Base-by-base conservation (phyloP, 139 green algal genomes). In the Closterium sp. region DNA sequence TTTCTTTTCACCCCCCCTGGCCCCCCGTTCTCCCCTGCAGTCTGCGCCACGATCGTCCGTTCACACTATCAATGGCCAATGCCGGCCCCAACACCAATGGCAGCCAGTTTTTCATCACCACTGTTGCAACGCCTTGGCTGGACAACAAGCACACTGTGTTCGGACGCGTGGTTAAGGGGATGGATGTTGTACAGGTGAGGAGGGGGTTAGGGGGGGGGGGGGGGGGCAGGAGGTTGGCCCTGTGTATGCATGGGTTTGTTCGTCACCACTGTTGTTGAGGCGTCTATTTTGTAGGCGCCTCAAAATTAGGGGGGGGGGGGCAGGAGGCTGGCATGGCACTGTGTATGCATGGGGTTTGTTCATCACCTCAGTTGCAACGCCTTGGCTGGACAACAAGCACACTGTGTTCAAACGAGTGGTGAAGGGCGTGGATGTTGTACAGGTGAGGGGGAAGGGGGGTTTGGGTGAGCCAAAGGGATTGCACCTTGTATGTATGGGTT, bases 101-200 rank as follows among this genome's bases (percentile, higher is more conserved):
- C n/a, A n/a, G n/a, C n/a, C 89, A 94, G 89, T 93, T 93, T 87
- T 99, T 99, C 93, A 97, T 99, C 93, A 99, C 97, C n/a, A 98
- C 96, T 0, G 97, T 98, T 35, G 94, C 97, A 31, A 97, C 97
- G 4, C 97, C 97, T 7, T 98, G 97, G 96, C 91, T 97, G 69
- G 96, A 97, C 90, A 94, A 94, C 90, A 97, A 97, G 95, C 96
- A 97, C 94, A 96, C 95, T 0, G 95, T 97, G 64, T 97, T 97
- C 91, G 96, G 96, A 10, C 89, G 94, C 7, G 90, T 93, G 5
- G 87, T 91, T 28, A 93, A 93, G 34, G 90, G 90, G 8, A 84
- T 33, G 33, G 90, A 93, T 30, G 76, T 91, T 83, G 87, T 90
- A 12, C 87, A 90, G 87, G 87, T 90, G n/a, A 84, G 86, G 12